phyloP scores from a whole-genome alignment of 805 yeast species.

The Schizosaccharomyces cryophilus region DNA sequence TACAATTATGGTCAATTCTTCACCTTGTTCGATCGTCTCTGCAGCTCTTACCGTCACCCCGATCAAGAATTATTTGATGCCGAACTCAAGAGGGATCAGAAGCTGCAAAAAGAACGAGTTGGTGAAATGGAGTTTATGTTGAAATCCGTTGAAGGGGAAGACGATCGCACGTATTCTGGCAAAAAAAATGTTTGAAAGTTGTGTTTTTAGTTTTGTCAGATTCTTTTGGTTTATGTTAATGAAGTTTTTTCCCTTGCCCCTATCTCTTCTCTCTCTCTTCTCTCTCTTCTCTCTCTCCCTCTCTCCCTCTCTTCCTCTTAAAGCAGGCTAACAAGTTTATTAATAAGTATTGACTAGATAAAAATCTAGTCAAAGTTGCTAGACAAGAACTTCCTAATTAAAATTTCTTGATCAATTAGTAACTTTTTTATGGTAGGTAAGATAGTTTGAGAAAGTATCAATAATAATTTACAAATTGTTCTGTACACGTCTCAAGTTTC shows the following conservation, averaged over 20 bases:
- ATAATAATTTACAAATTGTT: not conserved
- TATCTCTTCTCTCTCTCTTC: too few species aligned
- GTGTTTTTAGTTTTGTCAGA: not conserved
- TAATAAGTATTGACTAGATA: too few species aligned
- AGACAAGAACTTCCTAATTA: too few species aligned
- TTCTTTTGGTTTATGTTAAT: not conserved
- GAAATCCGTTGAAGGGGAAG: slow-evolving; percentile 51
- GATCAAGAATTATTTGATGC: slow-evolving; percentile 64
- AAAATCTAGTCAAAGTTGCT: too few species aligned
- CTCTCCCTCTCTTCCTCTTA: too few species aligned
- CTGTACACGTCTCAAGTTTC: not conserved
- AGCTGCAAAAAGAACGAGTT: slow-evolving; percentile 48
- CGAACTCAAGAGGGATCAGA: slow-evolving; percentile 27
- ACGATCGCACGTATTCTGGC: slow-evolving; percentile 5
- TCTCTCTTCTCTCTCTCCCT: too few species aligned
- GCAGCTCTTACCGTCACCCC: slow-evolving; percentile 79
- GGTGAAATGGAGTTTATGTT: slow-evolving; percentile 57
- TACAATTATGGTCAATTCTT: slow-evolving; percentile 97
- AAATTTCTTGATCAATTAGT: too few species aligned
- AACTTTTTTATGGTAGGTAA: not conserved
- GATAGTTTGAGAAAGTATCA: not conserved
- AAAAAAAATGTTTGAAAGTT: not conserved
- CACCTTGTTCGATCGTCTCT: slow-evolving; percentile 92
- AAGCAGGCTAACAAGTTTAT: too few species aligned
- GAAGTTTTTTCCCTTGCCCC: too few species aligned